Percentiles rank a stretch among this genome's conserved stretches.
These are phyloP conservation scores for Hypocreales sp. DNA, from an alignment of 2,329 filamentous ascomycete species.

Conservation along the genomic window DNA sequence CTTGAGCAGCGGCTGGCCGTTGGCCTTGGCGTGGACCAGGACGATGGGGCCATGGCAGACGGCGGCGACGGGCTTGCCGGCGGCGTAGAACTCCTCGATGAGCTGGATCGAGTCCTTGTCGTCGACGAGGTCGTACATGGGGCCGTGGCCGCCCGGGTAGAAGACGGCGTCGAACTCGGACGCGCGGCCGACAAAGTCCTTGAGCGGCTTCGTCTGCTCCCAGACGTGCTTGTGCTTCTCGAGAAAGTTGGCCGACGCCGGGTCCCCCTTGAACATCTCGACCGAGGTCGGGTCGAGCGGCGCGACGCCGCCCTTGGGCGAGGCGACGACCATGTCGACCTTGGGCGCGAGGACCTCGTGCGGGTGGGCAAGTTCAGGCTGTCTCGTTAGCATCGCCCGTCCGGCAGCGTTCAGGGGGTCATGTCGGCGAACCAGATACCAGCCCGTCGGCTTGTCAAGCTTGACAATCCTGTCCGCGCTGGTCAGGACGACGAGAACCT, in stretches of 20 bases:
- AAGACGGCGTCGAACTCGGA: slow-evolving; percentile 48
- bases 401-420: too few species aligned
- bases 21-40: slow-evolving; percentile 39
- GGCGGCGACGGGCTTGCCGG: slow-evolving; percentile 46
- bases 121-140: slow-evolving; percentile 51
- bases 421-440: slow-evolving; percentile 53
- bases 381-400: too few species aligned
- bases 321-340: slow-evolving; percentile 40
- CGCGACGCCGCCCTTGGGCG: slow-evolving; percentile 44
- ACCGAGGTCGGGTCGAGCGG: slow-evolving; percentile 46
- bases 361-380: slow-evolving; percentile 51
- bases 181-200: slow-evolving; percentile 37
- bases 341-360: slow-evolving; percentile 40
- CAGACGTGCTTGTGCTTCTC: slow-evolving; percentile 41
- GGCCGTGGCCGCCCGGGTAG: slow-evolving; percentile 42
- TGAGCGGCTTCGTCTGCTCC: slow-evolving; percentile 45
- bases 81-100: slow-evolving; percentile 44
- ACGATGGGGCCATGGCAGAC: slow-evolving; percentile 57
- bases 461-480: slow-evolving; percentile 36
- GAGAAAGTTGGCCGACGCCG: slow-evolving; percentile 35
- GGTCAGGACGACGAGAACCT: slow-evolving; percentile 57
- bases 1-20: slow-evolving; percentile 36
- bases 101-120: slow-evolving; percentile 41
- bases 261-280: slow-evolving; percentile 36
- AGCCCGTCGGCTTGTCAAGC: slow-evolving; percentile 45